Percentiles rank a stretch among this genome's conserved stretches.
Evolutionary conservation across 2,329 filamentous ascomycete species (phyloP).

Genomic region (Chaetothyriales sp.): DNA sequence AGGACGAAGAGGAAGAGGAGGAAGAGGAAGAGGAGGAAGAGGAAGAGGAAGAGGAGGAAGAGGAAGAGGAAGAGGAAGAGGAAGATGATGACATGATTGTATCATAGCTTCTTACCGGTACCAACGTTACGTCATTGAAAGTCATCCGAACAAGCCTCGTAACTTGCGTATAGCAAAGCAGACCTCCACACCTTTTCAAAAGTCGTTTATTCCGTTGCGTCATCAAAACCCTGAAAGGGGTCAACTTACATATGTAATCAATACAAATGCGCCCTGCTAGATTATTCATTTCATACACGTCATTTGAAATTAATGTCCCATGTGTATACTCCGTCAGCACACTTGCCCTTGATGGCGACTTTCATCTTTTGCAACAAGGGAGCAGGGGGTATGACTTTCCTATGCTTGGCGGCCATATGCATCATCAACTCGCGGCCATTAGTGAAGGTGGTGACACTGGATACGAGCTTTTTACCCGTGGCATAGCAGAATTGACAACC

Average conservation of each 20-base stretch:
- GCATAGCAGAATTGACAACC: slow-evolving; percentile 18
- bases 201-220: slow-evolving; percentile 3
- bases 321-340: slow-evolving; percentile 5
- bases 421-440: slow-evolving; percentile 10
- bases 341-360: slow-evolving; percentile 13
- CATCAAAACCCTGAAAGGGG: no score
- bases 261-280: no score
- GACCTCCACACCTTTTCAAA: slow-evolving; percentile 5
- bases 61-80: no score
- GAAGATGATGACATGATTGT: no score
- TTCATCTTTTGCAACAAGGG: slow-evolving; percentile 13
- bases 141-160: no score
- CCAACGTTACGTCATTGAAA: no score
- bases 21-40: no score
- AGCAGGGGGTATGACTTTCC: slow-evolving; percentile 6
- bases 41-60: no score
- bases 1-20: no score
- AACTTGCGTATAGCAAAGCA: no score
- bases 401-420: slow-evolving; percentile 12
- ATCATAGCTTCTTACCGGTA: no score
- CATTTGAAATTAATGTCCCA: slow-evolving; percentile 17
- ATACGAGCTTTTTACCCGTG: slow-evolving; percentile 8
- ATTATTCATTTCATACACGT: neutral
- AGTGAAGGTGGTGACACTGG: slow-evolving; percentile 6
- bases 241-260: no score